Conservation (phyloP, 331 rosid genomes). For the Saraca asoca region DNA sequence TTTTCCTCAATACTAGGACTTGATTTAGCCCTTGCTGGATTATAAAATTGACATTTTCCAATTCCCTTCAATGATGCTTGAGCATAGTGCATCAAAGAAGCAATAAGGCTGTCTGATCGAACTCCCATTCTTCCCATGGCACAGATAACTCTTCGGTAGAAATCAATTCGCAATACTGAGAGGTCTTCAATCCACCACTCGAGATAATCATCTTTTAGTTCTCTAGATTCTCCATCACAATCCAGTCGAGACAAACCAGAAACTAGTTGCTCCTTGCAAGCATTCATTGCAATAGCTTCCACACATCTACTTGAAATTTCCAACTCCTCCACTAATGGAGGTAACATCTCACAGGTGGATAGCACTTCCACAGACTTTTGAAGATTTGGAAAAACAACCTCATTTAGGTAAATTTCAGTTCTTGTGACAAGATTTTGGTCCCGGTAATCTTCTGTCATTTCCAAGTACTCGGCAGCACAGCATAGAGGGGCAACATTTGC, state of each 20-base stretch:
- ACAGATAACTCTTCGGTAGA: constrained; percentile 61
- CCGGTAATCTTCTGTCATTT: constrained; percentile 80
- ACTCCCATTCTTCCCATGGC: constrained; percentile 73
- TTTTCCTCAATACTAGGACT: constrained; percentile 48
- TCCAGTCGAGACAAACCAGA: constrained; percentile 64
- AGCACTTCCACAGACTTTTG: constrained; percentile 77
- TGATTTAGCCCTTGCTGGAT: constrained; percentile 48
- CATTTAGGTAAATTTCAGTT: constrained; percentile 60
- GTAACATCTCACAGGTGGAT: constrained; percentile 61
- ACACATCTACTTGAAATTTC: constrained; percentile 62
- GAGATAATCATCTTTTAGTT: constrained; percentile 50
- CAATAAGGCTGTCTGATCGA: constrained; percentile 57
- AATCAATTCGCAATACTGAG: constrained; percentile 56
- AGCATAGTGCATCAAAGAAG: constrained; percentile 85
- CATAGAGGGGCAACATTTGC: constrained; percentile 66
- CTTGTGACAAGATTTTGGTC: constrained; percentile 70
- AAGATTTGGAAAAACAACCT: constrained; percentile 61
- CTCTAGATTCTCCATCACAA: constrained; percentile 54
- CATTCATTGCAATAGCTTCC: constrained; percentile 83
- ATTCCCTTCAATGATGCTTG: constrained; percentile 71
- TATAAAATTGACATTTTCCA: constrained; percentile 67
- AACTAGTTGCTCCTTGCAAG: constrained; percentile 77
- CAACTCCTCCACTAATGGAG: constrained; percentile 56
- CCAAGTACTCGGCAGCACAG: constrained; percentile 77
- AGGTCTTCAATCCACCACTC: constrained; percentile 94